Percentiles rank a stretch among this genome's conserved stretches.
phyloP scores from a whole-genome alignment of 305 asterid species.

The Salvia sclarea region DNA sequence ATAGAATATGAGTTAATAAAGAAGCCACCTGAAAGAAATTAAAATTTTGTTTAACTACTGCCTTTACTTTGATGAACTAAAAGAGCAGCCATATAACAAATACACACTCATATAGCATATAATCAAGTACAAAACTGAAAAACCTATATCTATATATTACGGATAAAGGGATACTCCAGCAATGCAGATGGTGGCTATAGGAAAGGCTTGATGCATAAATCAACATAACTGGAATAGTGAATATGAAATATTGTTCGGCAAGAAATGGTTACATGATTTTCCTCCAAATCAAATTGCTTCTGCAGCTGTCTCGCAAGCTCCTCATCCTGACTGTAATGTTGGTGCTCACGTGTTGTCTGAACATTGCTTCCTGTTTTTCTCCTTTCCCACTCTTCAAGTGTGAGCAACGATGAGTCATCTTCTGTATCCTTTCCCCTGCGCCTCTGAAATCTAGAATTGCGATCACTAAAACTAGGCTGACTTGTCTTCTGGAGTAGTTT shows the following conservation, averaged over 20 bases:
- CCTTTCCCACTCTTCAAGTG: slow-evolving; percentile 90
- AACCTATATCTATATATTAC: not conserved
- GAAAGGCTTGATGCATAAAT: slow-evolving; percentile 17
- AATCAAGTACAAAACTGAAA: slow-evolving; percentile 5
- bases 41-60: too few relatives aligned
- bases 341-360: slow-evolving; percentile 36
- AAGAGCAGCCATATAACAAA: too few relatives aligned
- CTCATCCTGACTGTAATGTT: slow-evolving; percentile 64
- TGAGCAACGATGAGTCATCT: slow-evolving; percentile 58
- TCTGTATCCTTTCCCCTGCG: slow-evolving; percentile 54
- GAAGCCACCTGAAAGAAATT: too few relatives aligned
- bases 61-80: too few relatives aligned
- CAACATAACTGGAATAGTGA: slow-evolving; percentile 17
- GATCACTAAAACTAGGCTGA: slow-evolving; percentile 48
- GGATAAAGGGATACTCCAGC: not conserved
- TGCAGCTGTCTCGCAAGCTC: slow-evolving; percentile 85
- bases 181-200: slow-evolving; percentile 8
- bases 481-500: slow-evolving; percentile 81
- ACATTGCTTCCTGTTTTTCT: slow-evolving; percentile 51
- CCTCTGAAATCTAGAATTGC: slow-evolving; percentile 52
- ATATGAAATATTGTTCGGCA: slow-evolving; percentile 13
- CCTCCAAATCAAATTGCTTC: slow-evolving; percentile 78
- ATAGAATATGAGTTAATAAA: slow-evolving; percentile 26
- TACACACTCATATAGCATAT: too few relatives aligned
- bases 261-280: slow-evolving; percentile 54